Base-by-base conservation (phyloP, 2,329 filamentous ascomycete species). In the Exophiala sp. region DNA sequence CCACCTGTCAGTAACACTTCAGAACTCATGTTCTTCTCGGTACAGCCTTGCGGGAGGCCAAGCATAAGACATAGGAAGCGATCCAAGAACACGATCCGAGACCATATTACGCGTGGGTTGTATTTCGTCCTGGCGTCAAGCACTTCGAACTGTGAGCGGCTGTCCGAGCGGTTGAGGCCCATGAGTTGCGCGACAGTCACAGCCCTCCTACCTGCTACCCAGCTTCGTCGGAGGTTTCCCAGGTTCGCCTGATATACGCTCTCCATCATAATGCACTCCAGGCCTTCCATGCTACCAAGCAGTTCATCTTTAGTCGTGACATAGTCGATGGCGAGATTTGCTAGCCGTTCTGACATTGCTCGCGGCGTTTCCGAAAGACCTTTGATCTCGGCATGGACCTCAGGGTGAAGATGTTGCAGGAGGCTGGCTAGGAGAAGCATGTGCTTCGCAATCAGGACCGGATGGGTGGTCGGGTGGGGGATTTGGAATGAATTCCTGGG, bases 381-480 rank as follows among this genome's bases (percentile, higher is more conserved):
- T 16, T 30, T 21, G 22, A 43, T 39, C 16, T 40, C 41, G n/a
- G 16, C 16, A 22, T 43, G 18, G 14, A 18, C 8, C 7, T 38
- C 51, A 0, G 68, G 68, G 1, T 68, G 66, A 22, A 76, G 60
- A 24, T 73, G 70, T 59, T 78, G 75, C 10, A 77, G 64, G 49
- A 68, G 72, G 9, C 70, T 65, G 2, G 67, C 66, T 2, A 78
- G 55, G 21, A 74, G 70, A 7, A 79, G 64, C 18, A 79, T 66
- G 4, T 70, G 66, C 50, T 68, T 71, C 2, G 75, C 74, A 1
- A 79, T 62, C 5, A 76, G 53, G 2, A 72, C 66, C 0, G 46
- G 46, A 24, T 48, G 46, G 5, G 16, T 16, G 16, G 35, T 24
- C n/a, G 46, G 23, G 3, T 2, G 44, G 35, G 10, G 30, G 14